Base-by-base conservation (phyloP, 73 alveolate species). In the Tetrahymena elliotti region DNA sequence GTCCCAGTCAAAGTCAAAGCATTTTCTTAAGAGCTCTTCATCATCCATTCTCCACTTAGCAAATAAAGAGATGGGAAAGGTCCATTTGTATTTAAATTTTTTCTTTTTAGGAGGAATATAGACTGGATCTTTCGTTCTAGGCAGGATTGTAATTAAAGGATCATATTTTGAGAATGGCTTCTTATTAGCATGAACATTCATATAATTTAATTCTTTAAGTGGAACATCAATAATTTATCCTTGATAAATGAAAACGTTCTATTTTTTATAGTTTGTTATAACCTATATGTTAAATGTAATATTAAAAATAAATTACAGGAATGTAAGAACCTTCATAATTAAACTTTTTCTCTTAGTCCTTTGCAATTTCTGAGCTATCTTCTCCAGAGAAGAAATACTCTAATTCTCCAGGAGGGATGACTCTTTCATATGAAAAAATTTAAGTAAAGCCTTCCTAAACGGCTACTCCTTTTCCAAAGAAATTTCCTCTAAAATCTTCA, bases 371-470 rank as follows among this genome's bases (percentile, higher is more conserved):
- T 82, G 95, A 41, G 31, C 95, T 18, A 83, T 93, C 97, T 47
- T 35, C 84, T 41, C 94, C 53, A 3, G 97, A 93, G 33, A 93
- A 95, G 93, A 93, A 68, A 83, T 93, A 95, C 16, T 93, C 68
- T 11, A 94, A 82, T 9, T 34, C 53, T 24, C 95, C 93, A 1
- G 96, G 93, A 38, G 97, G 97, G 9, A 95, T 52, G 94, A 95
- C 94, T 22, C 95, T 83, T 38, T 95, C 92, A 37, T 53, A 37
- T 93, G 98, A 94, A 83, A 94, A 95, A 83, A 93, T 83, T 52
- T 96, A 97, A 15, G 52, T 24, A 16, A 96, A 68, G 15, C 93
- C 68, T 1, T 96, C 98, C 36, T 97, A 98, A 13, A 98, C 98
- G 33, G 95, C 97, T 97, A 97, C 96, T 36, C 98, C 53, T 4